These are phyloP conservation scores for Penicillium oxalicum DNA, from an alignment of 2,329 filamentous ascomycete species.

Conservation along the genomic window DNA sequence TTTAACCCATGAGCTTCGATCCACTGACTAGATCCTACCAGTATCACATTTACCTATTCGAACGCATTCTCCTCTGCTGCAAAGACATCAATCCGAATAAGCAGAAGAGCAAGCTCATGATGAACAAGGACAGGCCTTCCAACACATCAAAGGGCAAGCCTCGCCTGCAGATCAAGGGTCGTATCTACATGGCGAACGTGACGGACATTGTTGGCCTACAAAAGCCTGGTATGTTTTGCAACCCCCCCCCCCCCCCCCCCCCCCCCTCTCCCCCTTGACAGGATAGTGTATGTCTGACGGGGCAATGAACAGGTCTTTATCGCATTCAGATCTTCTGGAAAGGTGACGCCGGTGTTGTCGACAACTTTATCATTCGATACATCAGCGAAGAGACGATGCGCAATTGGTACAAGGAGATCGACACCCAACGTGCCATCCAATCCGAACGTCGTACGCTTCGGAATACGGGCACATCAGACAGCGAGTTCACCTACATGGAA, in stretches of 20 bases:
- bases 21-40: slow-evolving; percentile 35
- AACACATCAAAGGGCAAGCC: slow-evolving; percentile 68
- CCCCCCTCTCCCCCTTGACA: no score
- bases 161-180: slow-evolving; percentile 81
- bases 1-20: not conserved
- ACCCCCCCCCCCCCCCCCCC: not conserved
- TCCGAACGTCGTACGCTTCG: slow-evolving; percentile 47
- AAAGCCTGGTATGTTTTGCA: slow-evolving; percentile 66
- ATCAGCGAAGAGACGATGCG: slow-evolving; percentile 86
- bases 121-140: slow-evolving; percentile 62
- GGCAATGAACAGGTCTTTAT: slow-evolving; percentile 64
- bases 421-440: slow-evolving; percentile 62
- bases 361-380: slow-evolving; percentile 94
- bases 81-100: slow-evolving; percentile 89
- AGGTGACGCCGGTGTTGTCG: slow-evolving; percentile 87
- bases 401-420: slow-evolving; percentile 79
- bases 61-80: slow-evolving; percentile 91
- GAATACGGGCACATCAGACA: slow-evolving; percentile 53
- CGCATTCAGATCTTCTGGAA: slow-evolving; percentile 99
- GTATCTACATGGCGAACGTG: slow-evolving; percentile 99
- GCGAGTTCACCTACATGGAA: slow-evolving; percentile 76
- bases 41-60: slow-evolving; percentile 98
- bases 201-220: slow-evolving; percentile 84
- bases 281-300: not conserved
- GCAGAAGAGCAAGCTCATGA: slow-evolving; percentile 58